Conservation (phyloP, 768 basidiomycete species). For the Multifurca ochricompacta region DNA sequence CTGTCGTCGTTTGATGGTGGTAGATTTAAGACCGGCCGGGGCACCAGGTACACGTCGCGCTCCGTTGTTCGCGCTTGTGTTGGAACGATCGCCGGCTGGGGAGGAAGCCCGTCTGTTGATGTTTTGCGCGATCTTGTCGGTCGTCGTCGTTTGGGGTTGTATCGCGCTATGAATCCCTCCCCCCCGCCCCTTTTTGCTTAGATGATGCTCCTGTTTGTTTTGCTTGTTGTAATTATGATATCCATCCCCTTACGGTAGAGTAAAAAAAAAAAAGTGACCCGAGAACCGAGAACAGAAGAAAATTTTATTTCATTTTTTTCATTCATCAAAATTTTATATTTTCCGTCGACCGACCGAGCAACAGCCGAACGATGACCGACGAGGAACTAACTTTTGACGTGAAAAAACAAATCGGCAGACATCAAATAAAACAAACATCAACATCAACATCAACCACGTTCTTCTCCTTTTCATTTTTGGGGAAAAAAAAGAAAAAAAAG, state of each 20-base stretch:
- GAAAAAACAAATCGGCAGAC: no score
- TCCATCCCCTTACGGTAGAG: no score
- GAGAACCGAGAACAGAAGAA: no score
- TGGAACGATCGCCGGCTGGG: slow-evolving; percentile 18
- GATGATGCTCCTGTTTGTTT: no score
- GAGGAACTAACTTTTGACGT: no score
- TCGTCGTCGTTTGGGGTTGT: slow-evolving; percentile 13
- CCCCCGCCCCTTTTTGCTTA: no score
- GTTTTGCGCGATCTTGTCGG: slow-evolving; percentile 7
- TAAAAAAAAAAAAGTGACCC: no score
- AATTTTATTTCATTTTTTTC: no score
- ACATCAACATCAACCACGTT: not conserved
- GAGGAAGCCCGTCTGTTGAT: slow-evolving; percentile 16
- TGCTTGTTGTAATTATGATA: no score
- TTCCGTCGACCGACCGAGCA: not conserved
- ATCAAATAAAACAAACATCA: not conserved
- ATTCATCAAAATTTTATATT: no score
- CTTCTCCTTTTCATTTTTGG: not conserved
- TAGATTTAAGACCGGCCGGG: slow-evolving; percentile 15
- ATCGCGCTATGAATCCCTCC: not conserved
- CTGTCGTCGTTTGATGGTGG: no score
- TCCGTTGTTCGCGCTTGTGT: slow-evolving; percentile 6
- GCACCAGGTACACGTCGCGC: slow-evolving; percentile 10
- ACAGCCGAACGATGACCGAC: not conserved
- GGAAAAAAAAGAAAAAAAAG: no score